phyloP scores from a whole-genome alignment of 2,329 filamentous ascomycete species.

The Fusarium lateritium region DNA sequence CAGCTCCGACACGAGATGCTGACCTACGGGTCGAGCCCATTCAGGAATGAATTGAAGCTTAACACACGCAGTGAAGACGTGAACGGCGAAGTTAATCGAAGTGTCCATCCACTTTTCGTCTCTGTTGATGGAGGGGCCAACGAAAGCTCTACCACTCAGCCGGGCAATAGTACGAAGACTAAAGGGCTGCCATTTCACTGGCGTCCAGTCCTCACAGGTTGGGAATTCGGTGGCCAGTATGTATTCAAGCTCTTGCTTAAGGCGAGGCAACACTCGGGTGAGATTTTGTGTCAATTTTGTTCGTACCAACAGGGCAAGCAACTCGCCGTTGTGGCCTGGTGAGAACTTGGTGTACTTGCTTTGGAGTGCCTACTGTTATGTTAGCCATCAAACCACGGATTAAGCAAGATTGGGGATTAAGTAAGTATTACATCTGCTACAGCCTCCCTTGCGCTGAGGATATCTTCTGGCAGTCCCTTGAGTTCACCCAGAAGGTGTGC shows the following conservation, averaged over 20 bases:
- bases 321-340: conserved; percentile 62
- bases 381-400: background rate
- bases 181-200: conserved; percentile 67
- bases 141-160: conserved; percentile 67
- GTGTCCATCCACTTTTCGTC: conserved; percentile 68
- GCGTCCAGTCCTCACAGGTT: conserved; percentile 67
- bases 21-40: conserved; percentile 63
- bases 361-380: conserved; percentile 59
- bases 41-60: conserved; percentile 67
- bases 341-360: conserved; percentile 67
- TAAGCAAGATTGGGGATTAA: background rate
- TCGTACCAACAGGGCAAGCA: conserved; percentile 61
- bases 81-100: conserved; percentile 65
- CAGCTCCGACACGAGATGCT: conserved; percentile 64
- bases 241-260: conserved; percentile 64
- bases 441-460: conserved; percentile 64
- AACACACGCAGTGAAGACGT: conserved; percentile 63
- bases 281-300: conserved; percentile 65
- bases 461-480: conserved; percentile 64
- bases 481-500: conserved; percentile 62
- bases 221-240: conserved; percentile 64
- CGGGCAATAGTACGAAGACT: conserved; percentile 67
- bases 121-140: conserved; percentile 65
- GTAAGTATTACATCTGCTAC: conserved; percentile 60
- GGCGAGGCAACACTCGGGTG: conserved; percentile 60